These are phyloP conservation scores for Hericium rajendrae DNA, from an alignment of 768 basidiomycete species.

Conservation along the genomic window DNA sequence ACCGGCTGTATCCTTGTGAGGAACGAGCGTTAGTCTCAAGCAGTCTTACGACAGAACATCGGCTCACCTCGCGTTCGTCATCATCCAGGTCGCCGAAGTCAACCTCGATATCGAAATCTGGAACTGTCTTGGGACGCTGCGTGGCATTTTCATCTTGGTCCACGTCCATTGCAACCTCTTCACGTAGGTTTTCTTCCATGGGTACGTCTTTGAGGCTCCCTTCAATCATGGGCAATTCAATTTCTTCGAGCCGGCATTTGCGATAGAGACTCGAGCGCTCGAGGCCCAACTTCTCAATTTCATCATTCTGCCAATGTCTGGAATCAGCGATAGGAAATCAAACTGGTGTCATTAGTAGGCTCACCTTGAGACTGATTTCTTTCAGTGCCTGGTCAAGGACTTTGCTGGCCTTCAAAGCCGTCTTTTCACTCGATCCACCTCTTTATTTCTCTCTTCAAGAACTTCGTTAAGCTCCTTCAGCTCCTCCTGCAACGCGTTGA, in stretches of 20 bases:
- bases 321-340: not conserved
- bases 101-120: constrained; percentile 85
- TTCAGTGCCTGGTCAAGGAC: constrained; percentile 81
- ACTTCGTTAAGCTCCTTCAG: constrained; percentile 50
- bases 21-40: not conserved
- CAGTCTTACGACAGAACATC: not conserved
- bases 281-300: constrained; percentile 79
- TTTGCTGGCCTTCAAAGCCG: constrained; percentile 58
- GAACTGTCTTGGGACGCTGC: constrained; percentile 59
- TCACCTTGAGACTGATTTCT: constrained; percentile 75
- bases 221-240: constrained; percentile 63
- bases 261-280: constrained; percentile 85
- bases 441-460: constrained; percentile 64
- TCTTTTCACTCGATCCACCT: constrained; percentile 70
- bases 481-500: constrained; percentile 50
- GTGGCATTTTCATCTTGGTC: constrained; percentile 74
- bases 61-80: constrained; percentile 57
- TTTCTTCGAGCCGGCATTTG: constrained; percentile 89
- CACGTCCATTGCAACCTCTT: constrained; percentile 86
- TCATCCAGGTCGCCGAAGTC: constrained; percentile 71
- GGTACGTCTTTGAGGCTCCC: constrained; percentile 83
- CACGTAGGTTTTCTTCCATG: constrained; percentile 89
- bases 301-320: constrained; percentile 53
- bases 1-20: constrained; percentile 43
- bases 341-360: constrained; percentile 22